Percentiles rank a stretch among this genome's conserved stretches.
Evolutionary conservation across 2,329 filamentous ascomycete genomes (phyloP).

Genomic region (Alternaria dauci): DNA sequence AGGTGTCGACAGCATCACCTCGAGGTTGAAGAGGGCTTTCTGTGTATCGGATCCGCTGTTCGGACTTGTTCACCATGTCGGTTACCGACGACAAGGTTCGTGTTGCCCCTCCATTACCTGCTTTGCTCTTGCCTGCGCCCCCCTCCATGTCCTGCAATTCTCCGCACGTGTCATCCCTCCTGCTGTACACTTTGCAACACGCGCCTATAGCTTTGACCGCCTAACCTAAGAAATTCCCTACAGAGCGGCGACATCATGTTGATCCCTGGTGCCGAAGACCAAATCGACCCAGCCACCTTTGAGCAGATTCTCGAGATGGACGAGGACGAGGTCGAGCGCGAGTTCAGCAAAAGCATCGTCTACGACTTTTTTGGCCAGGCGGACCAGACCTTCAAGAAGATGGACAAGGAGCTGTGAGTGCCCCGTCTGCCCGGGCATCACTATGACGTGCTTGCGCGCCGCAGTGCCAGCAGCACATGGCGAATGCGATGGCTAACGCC

Average conservation of each 20-base stretch:
- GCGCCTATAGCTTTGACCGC: constrained; percentile 5
- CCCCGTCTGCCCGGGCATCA: constrained; percentile 6
- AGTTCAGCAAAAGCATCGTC: constrained; percentile 90
- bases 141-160: constrained; percentile 23
- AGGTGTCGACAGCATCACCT: constrained; percentile 32
- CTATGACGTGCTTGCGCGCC: constrained; percentile 3
- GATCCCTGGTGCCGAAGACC: constrained; percentile 72
- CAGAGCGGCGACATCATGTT: constrained; percentile 49
- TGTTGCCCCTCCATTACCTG: constrained; percentile 41
- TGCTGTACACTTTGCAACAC: not conserved
- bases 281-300: constrained; percentile 82
- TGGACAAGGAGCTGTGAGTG: constrained; percentile 84
- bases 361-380: constrained; percentile 94
- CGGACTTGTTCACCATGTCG: constrained; percentile 40
- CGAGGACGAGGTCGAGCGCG: constrained; percentile 81
- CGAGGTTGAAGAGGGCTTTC: constrained; percentile 19
- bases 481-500: constrained; percentile 18
- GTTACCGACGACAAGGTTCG: constrained; percentile 51
- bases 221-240: constrained; percentile 9
- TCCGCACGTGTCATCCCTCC: constrained; percentile 10
- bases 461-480: not conserved
- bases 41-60: constrained; percentile 16
- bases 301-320: constrained; percentile 99
- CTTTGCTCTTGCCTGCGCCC: constrained; percentile 19
- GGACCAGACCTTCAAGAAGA: constrained; percentile 81